Conservation (phyloP, 345 rosid genomes). For the Aquilaria sinensis region DNA sequence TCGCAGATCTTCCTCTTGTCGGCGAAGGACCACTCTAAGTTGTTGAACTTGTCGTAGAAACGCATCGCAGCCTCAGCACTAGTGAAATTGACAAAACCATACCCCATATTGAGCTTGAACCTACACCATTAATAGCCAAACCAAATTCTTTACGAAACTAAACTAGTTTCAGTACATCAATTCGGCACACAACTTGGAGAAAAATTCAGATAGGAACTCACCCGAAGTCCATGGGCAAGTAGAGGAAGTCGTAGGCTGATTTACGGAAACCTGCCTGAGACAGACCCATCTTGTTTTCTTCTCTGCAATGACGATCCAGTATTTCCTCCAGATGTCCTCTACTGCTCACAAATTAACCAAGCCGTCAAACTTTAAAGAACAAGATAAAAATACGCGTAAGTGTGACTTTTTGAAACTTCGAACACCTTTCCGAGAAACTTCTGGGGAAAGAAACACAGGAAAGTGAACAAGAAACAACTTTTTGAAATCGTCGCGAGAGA, state of each 20-base stretch:
- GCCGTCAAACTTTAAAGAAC: too few species aligned
- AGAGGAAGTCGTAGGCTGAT: conserved; percentile 45
- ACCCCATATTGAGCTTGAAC: conserved; percentile 31
- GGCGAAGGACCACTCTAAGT: conserved; percentile 18
- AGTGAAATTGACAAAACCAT: conserved; percentile 54
- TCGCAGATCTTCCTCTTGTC: conserved; percentile 21
- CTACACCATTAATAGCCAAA: neutral
- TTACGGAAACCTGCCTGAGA: neutral
- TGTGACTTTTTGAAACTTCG: too few species aligned
- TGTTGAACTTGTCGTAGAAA: conserved; percentile 16
- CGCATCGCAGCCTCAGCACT: conserved; percentile 24
- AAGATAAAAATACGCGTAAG: too few species aligned
- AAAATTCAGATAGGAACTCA: conserved; percentile 3
- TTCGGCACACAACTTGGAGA: too few species aligned
- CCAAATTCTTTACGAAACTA: neutral
- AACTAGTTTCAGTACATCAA: neutral
- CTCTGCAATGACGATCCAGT: conserved; percentile 32
- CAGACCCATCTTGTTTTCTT: conserved; percentile 13
- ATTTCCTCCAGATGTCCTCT: conserved; percentile 27
- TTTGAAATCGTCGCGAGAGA: too few species aligned
- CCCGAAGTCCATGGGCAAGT: conserved; percentile 56
- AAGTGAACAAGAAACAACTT: too few species aligned
- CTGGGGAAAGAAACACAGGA: too few species aligned
- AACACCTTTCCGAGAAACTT: too few species aligned
- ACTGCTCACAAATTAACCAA: conserved; percentile 14